Percentiles rank a stretch among this genome's conserved stretches.
phyloP scores from a whole-genome alignment of 305 asterid genomes.

The Solanum hybrid region DNA sequence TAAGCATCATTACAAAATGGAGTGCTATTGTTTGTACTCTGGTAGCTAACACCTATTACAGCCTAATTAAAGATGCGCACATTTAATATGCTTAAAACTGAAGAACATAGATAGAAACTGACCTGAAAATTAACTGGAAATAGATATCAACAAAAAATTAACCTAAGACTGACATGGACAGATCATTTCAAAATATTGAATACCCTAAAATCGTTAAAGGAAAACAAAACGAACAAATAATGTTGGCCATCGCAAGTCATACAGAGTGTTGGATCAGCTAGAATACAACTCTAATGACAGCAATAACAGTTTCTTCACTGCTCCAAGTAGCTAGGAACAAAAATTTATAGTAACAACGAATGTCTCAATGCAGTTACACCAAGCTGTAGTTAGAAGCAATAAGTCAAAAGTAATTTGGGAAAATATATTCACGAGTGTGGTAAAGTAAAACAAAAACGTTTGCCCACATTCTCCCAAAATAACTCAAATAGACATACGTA shows the following conservation, averaged over 20 bases:
- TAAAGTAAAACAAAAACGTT: background rate
- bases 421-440: background rate
- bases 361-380: background rate
- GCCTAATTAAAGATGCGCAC: constrained; percentile 9
- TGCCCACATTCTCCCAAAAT: background rate
- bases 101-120: background rate
- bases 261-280: background rate
- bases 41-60: background rate
- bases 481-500: background rate
- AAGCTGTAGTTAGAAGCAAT: background rate
- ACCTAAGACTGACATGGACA: background rate
- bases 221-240: background rate
- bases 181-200: background rate
- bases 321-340: background rate
- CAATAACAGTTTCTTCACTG: background rate
- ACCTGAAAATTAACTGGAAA: background rate
- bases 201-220: background rate
- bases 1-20: background rate
- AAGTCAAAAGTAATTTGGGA: background rate
- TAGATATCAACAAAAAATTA: background rate
- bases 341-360: background rate
- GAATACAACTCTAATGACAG: background rate
- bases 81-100: background rate
- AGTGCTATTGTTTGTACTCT: background rate
- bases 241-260: background rate